Evolutionary conservation across 768 basidiomycete genomes (phyloP), one percentile per base, ranked within the genome.

Genomic region (Lactarius indigo): DNA sequence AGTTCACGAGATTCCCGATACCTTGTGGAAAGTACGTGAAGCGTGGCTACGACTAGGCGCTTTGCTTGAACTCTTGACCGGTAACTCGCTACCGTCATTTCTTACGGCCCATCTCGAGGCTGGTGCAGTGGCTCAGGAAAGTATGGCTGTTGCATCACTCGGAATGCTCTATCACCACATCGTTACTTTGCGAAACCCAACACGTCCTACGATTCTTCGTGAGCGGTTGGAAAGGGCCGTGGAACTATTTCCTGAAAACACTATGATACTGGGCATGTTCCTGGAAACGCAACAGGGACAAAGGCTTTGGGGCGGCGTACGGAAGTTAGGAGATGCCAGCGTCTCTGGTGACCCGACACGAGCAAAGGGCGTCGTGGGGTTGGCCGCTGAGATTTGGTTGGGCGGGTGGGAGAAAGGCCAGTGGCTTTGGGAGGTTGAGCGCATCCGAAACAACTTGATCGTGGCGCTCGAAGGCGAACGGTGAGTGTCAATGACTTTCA

Each of bases 221-320:
- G 83, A 85, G 37, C 79, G 87, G 30, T 82, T 83, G 18, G 81
- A 82, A 65, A 73, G 71, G n/a, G 88, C 85, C 0, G 73, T 91
- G 47, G 79, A 81, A 44, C 70, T 75, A 59, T 91, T 88, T 72
- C 87, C 88, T 3, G 84, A 79, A 74, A 92, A 93, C 74, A 90
- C 89, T 5, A 78, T 89, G 28, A 77, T 92, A 50, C 72, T 94
- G 28, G 89, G 87, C 7, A 76, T 92, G 70, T 90, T 93, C 73
- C 74, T 93, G 68, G 91, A 92, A 74, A 83, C 82, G 15, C 88
- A 94, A 77, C 87, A 84, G 69, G 89, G 91, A 1, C 85, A 90
- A 72, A 88, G 88, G 0, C 81, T 90, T 28, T 92, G 92, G 91
- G 91, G 91, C 7, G 81, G 84, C 30, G 84, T 92, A 37, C 77